Evolutionary conservation across 768 basidiomycete genomes (phyloP).

Genomic region (Suillus occidentalis): DNA sequence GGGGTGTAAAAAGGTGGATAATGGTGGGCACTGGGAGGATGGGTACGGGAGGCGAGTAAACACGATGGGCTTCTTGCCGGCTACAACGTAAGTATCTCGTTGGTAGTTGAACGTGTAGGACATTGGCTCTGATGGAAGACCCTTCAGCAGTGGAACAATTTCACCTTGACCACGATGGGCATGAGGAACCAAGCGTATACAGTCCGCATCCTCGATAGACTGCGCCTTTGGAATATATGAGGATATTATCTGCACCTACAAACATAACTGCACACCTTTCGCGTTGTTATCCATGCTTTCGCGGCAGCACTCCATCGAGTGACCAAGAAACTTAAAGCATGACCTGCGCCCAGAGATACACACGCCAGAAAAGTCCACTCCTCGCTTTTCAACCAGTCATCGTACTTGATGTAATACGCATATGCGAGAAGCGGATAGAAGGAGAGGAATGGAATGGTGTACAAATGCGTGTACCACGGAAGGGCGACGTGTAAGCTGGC

Average conservation of each 20-base stretch:
- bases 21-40: constrained; percentile 64
- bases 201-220: constrained; percentile 71
- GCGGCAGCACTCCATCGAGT: constrained; percentile 88
- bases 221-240: constrained; percentile 42
- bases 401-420: constrained; percentile 89
- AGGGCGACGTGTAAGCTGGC: constrained; percentile 66
- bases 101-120: constrained; percentile 93
- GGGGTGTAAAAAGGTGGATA: constrained; percentile 63
- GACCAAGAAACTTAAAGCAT: constrained; percentile 88
- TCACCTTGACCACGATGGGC: constrained; percentile 86
- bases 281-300: constrained; percentile 77
- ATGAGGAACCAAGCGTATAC: constrained; percentile 78
- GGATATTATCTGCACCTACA: not conserved
- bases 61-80: constrained; percentile 50
- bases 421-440: constrained; percentile 85
- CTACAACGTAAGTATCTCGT: constrained; percentile 84
- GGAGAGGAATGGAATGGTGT: constrained; percentile 74
- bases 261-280: constrained; percentile 47
- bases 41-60: constrained; percentile 91
- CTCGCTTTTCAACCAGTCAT: constrained; percentile 87
- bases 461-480: constrained; percentile 71
- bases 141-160: constrained; percentile 76
- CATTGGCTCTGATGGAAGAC: constrained; percentile 49
- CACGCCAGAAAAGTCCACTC: constrained; percentile 98
- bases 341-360: constrained; percentile 78